Evolutionary conservation across 495 filamentous ascomycete species (phyloP).

Genomic region (Penicillium pulvis): DNA sequence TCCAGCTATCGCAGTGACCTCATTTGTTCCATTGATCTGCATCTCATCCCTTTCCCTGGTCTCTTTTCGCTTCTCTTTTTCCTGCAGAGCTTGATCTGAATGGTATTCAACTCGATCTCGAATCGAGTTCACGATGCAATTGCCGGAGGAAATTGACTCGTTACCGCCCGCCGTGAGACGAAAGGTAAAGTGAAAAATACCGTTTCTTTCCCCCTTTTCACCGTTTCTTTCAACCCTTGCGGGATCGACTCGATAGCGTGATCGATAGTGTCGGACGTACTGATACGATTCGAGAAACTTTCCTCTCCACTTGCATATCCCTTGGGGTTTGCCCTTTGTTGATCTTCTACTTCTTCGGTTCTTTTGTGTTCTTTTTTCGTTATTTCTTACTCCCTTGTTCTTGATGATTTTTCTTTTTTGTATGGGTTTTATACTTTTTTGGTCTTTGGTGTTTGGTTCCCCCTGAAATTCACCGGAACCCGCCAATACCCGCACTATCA

Average conservation of each 20-base stretch:
- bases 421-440: not conserved
- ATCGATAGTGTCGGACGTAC: not conserved
- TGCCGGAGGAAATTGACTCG: conserved; percentile 33
- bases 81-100: too few species aligned
- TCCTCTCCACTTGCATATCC: not conserved
- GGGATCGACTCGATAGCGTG: conserved; percentile 7
- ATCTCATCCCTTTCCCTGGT: not conserved
- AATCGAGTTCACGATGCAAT: conserved; percentile 1
- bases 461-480: conserved; percentile 24
- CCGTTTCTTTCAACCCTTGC: not conserved
- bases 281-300: not conserved
- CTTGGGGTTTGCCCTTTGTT: not conserved
- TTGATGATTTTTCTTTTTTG: too few species aligned
- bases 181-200: conserved; percentile 32
- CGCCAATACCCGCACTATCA: conserved; percentile 34
- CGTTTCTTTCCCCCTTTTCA: not conserved
- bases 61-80: too few species aligned
- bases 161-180: conserved; percentile 38
- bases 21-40: not conserved
- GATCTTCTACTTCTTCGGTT: not conserved
- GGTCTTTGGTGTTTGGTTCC: conserved; percentile 6
- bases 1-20: too few species aligned
- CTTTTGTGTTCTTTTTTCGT: not conserved
- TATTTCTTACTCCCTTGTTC: not conserved
- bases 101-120: too few species aligned